Evolutionary conservation across 106 monocot species (phyloP), one percentile per base, ranked within the genome.

Genomic region (Dioscorea zingiberensis): DNA sequence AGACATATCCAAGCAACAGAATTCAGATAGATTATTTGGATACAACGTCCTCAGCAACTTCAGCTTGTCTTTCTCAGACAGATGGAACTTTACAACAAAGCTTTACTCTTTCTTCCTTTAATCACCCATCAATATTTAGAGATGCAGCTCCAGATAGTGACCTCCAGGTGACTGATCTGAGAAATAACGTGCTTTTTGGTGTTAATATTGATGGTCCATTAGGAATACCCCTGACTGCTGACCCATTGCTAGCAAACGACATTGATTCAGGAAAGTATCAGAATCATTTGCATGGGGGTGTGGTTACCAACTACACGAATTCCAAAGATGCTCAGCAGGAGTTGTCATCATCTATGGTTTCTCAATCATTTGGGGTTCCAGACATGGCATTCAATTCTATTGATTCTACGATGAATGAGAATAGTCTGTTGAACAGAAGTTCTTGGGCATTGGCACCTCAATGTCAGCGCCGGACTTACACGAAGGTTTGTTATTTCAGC

Each of bases 351-450:
- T 91, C 91, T 13, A 85, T 85, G 66, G 79, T 84, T 77, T 88
- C 95, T 58, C 95, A 86, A 59, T 84, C 95, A 14, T 85, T 83
- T 79, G 88, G 87, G 63, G 81, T 92, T 71, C 74, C 85, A 27
- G 91, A 97, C 57, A 67, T 85, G 78, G 85, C 74, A 48, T 92
- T 97, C 55, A 91, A 85, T 62, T 87, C 94, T 32, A 85, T 88
- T 29, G 85, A 88, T 62, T 83, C 91, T 48, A 60, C 73, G 1
- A 80, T 94, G 46, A 83, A 73, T 64, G 94, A 90, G n/a, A 76
- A 73, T 22, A 63, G 74, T 48, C 71, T 91, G 49, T 68, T 95
- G 73, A 90, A 90, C 62, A 79, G 72, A 72, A 84, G 69, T 65
- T 80, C 94, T 47, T 87, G 86, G 86, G 76, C 87, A 47, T 77